Evolutionary conservation across 2,329 filamentous ascomycete species (phyloP), one percentile per base, ranked within the genome.

Genomic region (Macrophomina pseudophaseolina): DNA sequence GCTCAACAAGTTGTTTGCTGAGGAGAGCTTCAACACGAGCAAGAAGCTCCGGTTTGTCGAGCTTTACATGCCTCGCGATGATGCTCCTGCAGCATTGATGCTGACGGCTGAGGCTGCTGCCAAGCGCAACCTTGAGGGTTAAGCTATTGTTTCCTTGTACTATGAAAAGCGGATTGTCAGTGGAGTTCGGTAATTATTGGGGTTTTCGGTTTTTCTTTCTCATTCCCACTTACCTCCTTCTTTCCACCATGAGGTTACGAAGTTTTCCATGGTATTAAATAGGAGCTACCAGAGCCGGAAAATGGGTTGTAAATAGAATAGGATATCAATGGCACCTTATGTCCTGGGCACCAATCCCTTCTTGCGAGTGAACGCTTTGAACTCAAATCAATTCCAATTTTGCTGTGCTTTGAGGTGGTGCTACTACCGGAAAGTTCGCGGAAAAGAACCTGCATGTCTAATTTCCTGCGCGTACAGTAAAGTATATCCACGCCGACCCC

Each of bases 41-140:
- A 66, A 74, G n/a, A 74, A 75, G 72, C 71, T 90, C 70, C 84
- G 93, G 77, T 88, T 96, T 74, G 92, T 96, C 49, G 93, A 96
- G 82, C 74, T 96, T 59, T 90, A 92, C 73, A 92, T 96, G 87
- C 89, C 88, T 9, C 90, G 87, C 79, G 85, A 93, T 68, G 92
- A 96, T 79, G 91, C 92, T 12, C 92, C 92, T 0, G 82, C 84
- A 56, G 87, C 87, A 5, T 78, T 96, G 71, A 87, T 90, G 72
- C 79, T 88, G 74, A 92, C 91, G 28, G 90, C 91, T 0, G 85
- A 90, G 76, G 88, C 89, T 5, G 89, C 88, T 53, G 91, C 91
- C 5, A 88, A 81, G 80, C 87, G 83, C 60, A 94, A 94, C 76
- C 82, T 86, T 16, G 42, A 46, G 6, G 84, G 76, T 42, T 60